Percentiles rank a stretch among this genome's conserved stretches.
phyloP scores from a whole-genome alignment of 495 filamentous ascomycete species.

The Durotheca rogersii region DNA sequence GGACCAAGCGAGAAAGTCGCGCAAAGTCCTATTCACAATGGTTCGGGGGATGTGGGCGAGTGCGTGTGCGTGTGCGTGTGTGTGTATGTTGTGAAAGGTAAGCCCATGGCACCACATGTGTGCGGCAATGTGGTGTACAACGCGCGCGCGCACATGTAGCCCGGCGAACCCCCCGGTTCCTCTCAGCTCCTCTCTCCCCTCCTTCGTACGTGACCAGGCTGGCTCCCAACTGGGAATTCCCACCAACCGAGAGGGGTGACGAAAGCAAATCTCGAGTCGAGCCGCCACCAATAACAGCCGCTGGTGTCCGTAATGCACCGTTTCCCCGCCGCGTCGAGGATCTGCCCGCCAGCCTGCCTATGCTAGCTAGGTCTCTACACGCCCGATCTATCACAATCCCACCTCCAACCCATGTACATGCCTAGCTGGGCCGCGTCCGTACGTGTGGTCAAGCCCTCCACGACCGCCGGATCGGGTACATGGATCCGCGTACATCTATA shows the following conservation, averaged over 20 bases:
- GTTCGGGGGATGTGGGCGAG: no score
- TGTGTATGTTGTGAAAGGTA: conserved; percentile 21
- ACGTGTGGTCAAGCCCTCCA: background rate
- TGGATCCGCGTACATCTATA: no score
- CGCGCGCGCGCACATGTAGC: no score
- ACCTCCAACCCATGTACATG: conserved; percentile 2
- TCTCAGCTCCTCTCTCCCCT: conserved; percentile 7
- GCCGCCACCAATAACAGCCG: conserved; percentile 14
- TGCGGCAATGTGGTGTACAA: no score
- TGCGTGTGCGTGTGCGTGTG: no score
- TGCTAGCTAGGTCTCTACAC: no score
- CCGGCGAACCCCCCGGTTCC: background rate
- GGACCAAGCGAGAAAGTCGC: conserved; percentile 7
- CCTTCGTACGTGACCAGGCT: background rate
- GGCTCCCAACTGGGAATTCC: background rate
- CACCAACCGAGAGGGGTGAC: conserved; percentile 14
- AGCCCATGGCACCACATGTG: conserved; percentile 14
- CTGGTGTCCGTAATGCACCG: background rate
- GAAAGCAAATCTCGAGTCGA: conserved; percentile 13
- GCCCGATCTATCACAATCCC: background rate
- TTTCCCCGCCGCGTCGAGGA: conserved; percentile 14
- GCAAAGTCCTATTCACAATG: conserved; percentile 10
- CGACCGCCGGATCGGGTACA: no score
- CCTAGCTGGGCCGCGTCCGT: background rate
- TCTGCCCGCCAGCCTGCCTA: background rate